These are phyloP conservation scores for Tetrapisispora namnaoensis DNA, from an alignment of 805 yeast species.

Conservation along the genomic window DNA sequence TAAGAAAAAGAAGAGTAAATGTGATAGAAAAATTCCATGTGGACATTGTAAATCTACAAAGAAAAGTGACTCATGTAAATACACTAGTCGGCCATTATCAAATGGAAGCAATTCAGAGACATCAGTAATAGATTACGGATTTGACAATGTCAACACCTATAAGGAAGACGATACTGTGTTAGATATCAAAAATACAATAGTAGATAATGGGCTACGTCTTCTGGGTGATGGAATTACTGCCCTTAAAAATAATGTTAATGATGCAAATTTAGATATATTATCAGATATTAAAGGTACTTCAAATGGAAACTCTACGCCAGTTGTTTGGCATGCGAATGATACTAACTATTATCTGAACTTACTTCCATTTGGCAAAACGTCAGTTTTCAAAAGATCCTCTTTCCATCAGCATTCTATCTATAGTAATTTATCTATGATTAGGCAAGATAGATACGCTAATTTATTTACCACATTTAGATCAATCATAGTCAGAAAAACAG, in stretches of 20 bases:
- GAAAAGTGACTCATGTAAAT: conserved; percentile 15
- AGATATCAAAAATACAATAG: too few species aligned
- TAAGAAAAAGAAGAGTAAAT: conserved; percentile 25
- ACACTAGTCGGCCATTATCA: not conserved
- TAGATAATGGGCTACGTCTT: too few species aligned
- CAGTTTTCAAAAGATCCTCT: conserved; percentile 24
- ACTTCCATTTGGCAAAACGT: conserved; percentile 17
- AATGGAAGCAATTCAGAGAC: not conserved
- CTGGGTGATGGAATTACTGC: not conserved
- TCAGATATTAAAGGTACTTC: not conserved
- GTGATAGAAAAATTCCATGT: conserved; percentile 24
- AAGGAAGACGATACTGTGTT: not conserved
- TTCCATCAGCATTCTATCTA: conserved; percentile 15
- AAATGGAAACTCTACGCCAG: not conserved
- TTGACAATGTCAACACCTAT: not conserved
- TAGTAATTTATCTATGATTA: conserved; percentile 18
- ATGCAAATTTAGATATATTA: not conserved
- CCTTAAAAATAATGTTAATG: not conserved
- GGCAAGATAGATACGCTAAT: conserved; percentile 22
- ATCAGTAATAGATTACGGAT: not conserved
- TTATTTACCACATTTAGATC: conserved; percentile 14
- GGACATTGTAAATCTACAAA: conserved; percentile 17
- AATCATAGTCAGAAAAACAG: conserved; percentile 17
- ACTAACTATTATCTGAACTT: conserved; percentile 11
- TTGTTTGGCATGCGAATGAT: not conserved